Base-by-base conservation (phyloP, 345 rosid genomes). In the Bretschneidera sinensis region DNA sequence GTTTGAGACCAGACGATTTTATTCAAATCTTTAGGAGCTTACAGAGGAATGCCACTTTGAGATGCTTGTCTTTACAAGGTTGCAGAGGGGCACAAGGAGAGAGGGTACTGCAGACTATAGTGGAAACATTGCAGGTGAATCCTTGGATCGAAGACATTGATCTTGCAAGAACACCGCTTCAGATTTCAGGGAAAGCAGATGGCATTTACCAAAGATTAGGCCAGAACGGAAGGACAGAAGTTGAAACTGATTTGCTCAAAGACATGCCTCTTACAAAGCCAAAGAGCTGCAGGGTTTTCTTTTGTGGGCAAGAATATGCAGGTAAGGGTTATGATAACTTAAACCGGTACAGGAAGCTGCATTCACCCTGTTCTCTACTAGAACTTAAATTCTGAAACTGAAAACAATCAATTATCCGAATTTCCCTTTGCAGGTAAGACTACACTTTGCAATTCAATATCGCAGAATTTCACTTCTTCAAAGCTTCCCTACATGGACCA, bases 241-340 rank as follows among this genome's bases (percentile, higher is more conserved):
- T 73, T 0, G 97, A 85, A 61, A 64, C 31, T 19, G 92, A 84
- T 70, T 64, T 83, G 79, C 78, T 88, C 59, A 86, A 86, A 72
- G 97, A 94, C 64, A 89, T 89, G 96, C 85, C 91, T 19, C 84
- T 89, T 20, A 80, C 86, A 4, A 88, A 84, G 72, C 96, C 97
- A 13, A 90, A 69, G 74, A 92, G 90, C 68, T 70, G 89, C 17
- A 81, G 96, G 35, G 95, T 83, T 62, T 89, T 92, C 84, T 78
- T 92, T 59, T 92, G 98, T 64, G 98, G 98, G 8, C 96, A 85
- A 83, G 97, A 92, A 73, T 81, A 80, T 70, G 95, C 96, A 61
- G 98, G 94, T 86, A 67, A 62, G n/a, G 17, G 19, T 55, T 13
- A 9, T 14, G 16, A 39, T 5, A 39, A 39, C 10, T 39, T 39